Base-by-base conservation (phyloP, 73 alveolate genomes). In the Tetrahymena borealis region DNA sequence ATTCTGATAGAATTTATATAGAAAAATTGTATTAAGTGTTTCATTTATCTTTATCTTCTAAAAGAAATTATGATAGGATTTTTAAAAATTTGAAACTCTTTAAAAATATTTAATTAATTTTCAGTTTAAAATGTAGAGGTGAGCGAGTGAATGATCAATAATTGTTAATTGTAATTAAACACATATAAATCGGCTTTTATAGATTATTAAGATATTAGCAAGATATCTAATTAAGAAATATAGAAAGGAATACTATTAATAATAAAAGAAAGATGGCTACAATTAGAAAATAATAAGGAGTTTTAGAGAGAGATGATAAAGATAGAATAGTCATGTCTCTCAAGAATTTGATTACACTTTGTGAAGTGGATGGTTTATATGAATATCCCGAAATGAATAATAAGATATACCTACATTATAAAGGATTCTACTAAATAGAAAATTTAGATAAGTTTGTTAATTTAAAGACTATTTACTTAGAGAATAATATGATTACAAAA, bases 311-410 rank as follows among this genome's bases (percentile, higher is more conserved):
- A 60, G 85, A 60, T 60, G 85, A 60, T 13, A 60, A 60, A 35
- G 85, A 60, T 20, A 60, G 85, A 60, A 60, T 60, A 7, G 0
- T 60, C 9, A 60, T 60, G 85, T 41, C 90, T 31, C 77, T 91
- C 3, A 13, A 13, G 10, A 60, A 60, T 10, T 60, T 60, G 31
- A 28, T 60, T 1, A 60, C n/a, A 78, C 94, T 98, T 20, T 98
- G 99, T 43, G 98, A 94, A 79, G 97, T 96, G 93, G 94, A 97
- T 39, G 95, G 94, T 16, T 97, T 96, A 38, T 98, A 96, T 91
- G 97, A 94, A 79, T 94, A 97, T 43, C 99, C 99, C n/a, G 98
- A 96, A 24, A 92, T 97, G 43, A 97, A 97, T 93, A 92, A 95
- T 33, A 91, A 96, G 39, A 95, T 98, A 41, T 98, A 98, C 91